phyloP scores from a whole-genome alignment of 2,329 filamentous ascomycete genomes.

The Aspergillus neoniger region DNA sequence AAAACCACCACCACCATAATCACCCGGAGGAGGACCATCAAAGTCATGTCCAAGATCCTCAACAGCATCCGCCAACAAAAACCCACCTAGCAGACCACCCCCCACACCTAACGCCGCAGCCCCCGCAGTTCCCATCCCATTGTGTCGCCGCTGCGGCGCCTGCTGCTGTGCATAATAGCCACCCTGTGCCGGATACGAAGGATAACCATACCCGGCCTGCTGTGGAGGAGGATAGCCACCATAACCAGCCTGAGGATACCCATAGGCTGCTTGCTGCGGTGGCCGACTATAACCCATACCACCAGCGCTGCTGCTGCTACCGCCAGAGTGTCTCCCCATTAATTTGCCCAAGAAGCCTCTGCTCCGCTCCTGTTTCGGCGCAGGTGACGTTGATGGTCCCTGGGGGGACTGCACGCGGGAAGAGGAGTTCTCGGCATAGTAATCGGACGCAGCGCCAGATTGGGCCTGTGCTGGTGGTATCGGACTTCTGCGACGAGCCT shows the following conservation, averaged over 20 bases:
- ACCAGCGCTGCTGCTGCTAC: slow-evolving; percentile 24
- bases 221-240: slow-evolving; percentile 36
- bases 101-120: slow-evolving; percentile 77
- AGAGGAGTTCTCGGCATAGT: slow-evolving; percentile 42
- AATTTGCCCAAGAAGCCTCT: slow-evolving; percentile 56
- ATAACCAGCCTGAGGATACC: slow-evolving; percentile 27
- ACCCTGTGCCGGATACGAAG: slow-evolving; percentile 37
- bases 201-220: slow-evolving; percentile 39
- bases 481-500: slow-evolving; percentile 40
- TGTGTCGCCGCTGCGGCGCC: slow-evolving; percentile 46
- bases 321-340: slow-evolving; percentile 47
- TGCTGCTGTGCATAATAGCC: slow-evolving; percentile 43
- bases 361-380: slow-evolving; percentile 43
- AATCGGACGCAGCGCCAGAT: slow-evolving; percentile 48
- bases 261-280: slow-evolving; percentile 23
- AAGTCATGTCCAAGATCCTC: slow-evolving; percentile 44
- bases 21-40: slow-evolving; percentile 42
- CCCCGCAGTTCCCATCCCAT: slow-evolving; percentile 67
- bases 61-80: slow-evolving; percentile 68
- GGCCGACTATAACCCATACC: slow-evolving; percentile 19
- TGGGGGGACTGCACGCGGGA: slow-evolving; percentile 20
- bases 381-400: slow-evolving; percentile 25
- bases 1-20: slow-evolving; percentile 32
- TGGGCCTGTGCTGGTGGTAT: not conserved
- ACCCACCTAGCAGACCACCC: slow-evolving; percentile 78